These are phyloP conservation scores for Hordeum vulgare DNA, from an alignment of 176 grass and related monocot genomes.

Conservation along the genomic window DNA sequence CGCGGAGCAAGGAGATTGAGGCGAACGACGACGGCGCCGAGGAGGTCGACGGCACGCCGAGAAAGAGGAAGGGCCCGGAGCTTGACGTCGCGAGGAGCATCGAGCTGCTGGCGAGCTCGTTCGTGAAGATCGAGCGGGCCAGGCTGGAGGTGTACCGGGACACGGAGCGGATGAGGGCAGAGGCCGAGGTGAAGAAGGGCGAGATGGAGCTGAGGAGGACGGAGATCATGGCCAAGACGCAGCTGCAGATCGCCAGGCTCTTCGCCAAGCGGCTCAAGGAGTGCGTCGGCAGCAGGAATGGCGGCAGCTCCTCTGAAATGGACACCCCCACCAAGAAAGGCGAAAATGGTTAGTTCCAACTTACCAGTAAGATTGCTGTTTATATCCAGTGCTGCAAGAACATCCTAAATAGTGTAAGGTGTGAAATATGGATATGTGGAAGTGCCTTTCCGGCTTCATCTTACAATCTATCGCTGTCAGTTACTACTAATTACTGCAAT, in stretches of 20 bases:
- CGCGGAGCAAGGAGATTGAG: slow-evolving; percentile 34
- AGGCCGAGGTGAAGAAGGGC: slow-evolving; percentile 66
- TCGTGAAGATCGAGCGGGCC: slow-evolving; percentile 62
- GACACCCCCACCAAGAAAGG: slow-evolving; percentile 29
- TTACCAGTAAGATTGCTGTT: background rate
- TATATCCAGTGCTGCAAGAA: background rate
- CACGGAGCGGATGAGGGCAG: slow-evolving; percentile 61
- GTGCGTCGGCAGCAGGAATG: slow-evolving; percentile 4
- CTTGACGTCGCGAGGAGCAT: slow-evolving; percentile 59
- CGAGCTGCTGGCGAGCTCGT: slow-evolving; percentile 62
- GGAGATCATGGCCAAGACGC: slow-evolving; percentile 82
- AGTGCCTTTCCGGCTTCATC: background rate
- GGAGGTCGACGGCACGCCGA: background rate
- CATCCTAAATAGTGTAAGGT: background rate
- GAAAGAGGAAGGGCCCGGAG: slow-evolving; percentile 23
- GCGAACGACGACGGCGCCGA: background rate
- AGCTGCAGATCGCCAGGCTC: slow-evolving; percentile 79
- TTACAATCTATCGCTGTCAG: background rate
- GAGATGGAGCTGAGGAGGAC: slow-evolving; percentile 92
- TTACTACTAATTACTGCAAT: background rate
- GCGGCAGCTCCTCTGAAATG: slow-evolving; percentile 31
- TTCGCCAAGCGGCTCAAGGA: slow-evolving; percentile 51
- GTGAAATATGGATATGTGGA: background rate
- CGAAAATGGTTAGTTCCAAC: slow-evolving; percentile 41
- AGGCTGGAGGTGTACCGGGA: slow-evolving; percentile 82